These are phyloP conservation scores for Striga hermonthica DNA, from an alignment of 305 asterid genomes.

Conservation along the genomic window DNA sequence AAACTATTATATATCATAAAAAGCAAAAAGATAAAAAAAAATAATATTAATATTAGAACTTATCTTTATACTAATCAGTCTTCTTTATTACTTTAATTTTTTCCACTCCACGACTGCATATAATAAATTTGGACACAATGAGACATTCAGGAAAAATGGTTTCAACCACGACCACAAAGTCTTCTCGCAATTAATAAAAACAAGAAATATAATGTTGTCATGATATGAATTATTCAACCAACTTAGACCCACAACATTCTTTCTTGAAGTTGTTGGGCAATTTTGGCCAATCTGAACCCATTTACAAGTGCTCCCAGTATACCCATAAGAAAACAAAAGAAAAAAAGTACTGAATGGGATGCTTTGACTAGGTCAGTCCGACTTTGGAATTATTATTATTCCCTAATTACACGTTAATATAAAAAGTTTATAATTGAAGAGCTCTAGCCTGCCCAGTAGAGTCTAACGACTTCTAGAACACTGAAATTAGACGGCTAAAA, in stretches of 20 bases:
- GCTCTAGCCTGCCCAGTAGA: no score
- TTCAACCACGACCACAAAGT: background rate
- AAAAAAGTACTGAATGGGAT: background rate
- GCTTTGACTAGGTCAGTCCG: background rate
- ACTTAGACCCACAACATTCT: background rate
- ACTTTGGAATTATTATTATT: background rate
- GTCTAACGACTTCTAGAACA: no score
- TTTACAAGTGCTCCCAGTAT: background rate
- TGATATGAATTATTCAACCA: background rate
- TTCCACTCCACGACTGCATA: no score
- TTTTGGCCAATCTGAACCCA: slow-evolving; percentile 8
- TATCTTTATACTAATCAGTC: no score
- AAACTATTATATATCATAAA: no score
- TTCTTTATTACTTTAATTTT: no score
- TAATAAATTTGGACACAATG: background rate
- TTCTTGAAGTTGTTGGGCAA: background rate
- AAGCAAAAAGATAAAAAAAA: no score
- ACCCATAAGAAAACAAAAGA: background rate
- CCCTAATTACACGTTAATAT: background rate
- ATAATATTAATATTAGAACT: no score
- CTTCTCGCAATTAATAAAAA: no score
- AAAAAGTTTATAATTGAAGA: no score
- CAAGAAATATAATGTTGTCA: no score
- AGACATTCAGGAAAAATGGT: background rate
- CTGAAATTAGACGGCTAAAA: no score